These are phyloP conservation scores for Eucalyptus regnans DNA, from an alignment of 345 rosid genomes.

Conservation along the genomic window DNA sequence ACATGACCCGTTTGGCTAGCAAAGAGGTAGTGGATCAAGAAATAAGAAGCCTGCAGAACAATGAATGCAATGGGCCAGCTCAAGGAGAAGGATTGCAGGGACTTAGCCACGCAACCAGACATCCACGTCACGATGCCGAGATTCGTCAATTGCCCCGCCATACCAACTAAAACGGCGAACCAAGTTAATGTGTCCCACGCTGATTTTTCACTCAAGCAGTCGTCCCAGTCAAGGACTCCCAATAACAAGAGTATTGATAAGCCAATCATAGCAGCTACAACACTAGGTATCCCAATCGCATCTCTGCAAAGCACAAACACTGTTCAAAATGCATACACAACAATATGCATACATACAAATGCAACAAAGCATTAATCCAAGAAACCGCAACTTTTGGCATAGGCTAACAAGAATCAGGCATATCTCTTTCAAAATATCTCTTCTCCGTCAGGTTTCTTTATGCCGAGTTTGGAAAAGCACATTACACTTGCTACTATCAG, in stretches of 20 bases:
- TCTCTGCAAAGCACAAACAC: slow-evolving; percentile 34
- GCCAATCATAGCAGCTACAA: slow-evolving; percentile 95
- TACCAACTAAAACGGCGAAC: slow-evolving; percentile 90
- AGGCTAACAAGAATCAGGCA: background rate
- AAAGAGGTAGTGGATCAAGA: slow-evolving; percentile 85
- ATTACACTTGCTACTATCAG: background rate
- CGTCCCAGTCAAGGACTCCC: slow-evolving; percentile 97
- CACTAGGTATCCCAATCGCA: slow-evolving; percentile 72
- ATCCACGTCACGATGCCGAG: slow-evolving; percentile 85
- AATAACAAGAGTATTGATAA: slow-evolving; percentile 69
- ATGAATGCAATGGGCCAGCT: slow-evolving; percentile 89
- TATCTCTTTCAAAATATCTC: background rate
- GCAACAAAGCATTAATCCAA: background rate
- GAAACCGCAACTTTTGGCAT: background rate
- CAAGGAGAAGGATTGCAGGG: slow-evolving; percentile 59
- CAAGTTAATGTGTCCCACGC: slow-evolving; percentile 98
- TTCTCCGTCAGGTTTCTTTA: background rate
- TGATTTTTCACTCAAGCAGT: slow-evolving; percentile 87
- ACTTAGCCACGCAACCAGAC: slow-evolving; percentile 63
- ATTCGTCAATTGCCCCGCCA: slow-evolving; percentile 93
- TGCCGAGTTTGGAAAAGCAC: background rate
- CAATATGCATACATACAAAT: background rate
- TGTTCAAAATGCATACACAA: background rate
- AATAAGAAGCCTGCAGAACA: slow-evolving; percentile 89
- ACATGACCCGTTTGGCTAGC: slow-evolving; percentile 98